Evolutionary conservation across 2,329 filamentous ascomycete species (phyloP).

Genomic region (Cladosporium colombiae): DNA sequence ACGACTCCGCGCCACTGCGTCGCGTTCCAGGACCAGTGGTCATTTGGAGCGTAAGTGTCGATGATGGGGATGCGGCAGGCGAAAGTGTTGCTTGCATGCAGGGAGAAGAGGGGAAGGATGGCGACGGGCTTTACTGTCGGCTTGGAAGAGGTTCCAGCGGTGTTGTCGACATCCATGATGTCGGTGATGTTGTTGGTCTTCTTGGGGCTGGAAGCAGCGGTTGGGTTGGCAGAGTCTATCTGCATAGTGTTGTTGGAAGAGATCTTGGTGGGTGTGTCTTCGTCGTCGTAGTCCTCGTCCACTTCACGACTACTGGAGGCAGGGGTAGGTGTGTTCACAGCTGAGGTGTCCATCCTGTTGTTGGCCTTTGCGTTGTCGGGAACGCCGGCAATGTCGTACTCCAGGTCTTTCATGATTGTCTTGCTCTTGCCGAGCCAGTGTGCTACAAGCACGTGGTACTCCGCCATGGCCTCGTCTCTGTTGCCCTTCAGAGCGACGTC

Average conservation of each 20-base stretch:
- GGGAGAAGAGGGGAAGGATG: constrained; percentile 75
- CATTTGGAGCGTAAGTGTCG: constrained; percentile 76
- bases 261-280: constrained; percentile 12
- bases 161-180: constrained; percentile 71
- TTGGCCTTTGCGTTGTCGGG: constrained; percentile 18
- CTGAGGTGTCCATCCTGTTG: constrained; percentile 10
- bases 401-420: constrained; percentile 61
- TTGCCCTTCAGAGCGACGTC: constrained; percentile 41
- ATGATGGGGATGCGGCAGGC: constrained; percentile 72
- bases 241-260: not conserved
- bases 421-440: constrained; percentile 75
- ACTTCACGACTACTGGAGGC: constrained; percentile 20
- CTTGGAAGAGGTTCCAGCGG: constrained; percentile 29
- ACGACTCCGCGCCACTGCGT: constrained; percentile 87
- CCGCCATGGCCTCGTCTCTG: constrained; percentile 40
- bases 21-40: constrained; percentile 98
- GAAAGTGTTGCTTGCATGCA: constrained; percentile 75
- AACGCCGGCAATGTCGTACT: not conserved
- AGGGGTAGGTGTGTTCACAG: not conserved
- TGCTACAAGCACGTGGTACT: constrained; percentile 60
- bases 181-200: constrained; percentile 78
- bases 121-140: constrained; percentile 62
- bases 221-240: constrained; percentile 28
- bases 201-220: constrained; percentile 61
- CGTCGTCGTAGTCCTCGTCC: constrained; percentile 31